Conservation (phyloP, 2,329 filamentous ascomycete genomes). For the Hypomyces rosellus region DNA sequence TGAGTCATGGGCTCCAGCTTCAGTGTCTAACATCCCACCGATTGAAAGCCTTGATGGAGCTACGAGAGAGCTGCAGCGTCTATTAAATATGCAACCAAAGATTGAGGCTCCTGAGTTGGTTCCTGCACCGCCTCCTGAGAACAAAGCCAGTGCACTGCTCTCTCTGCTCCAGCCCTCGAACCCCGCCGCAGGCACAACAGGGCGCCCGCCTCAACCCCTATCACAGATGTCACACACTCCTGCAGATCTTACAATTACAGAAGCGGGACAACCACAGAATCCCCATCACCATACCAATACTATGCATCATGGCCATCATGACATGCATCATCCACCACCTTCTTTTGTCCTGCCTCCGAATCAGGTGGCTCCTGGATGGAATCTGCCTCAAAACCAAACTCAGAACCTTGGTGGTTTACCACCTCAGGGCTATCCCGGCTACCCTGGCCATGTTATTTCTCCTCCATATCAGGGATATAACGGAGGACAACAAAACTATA, state of each 20-base stretch:
- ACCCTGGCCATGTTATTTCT: not conserved
- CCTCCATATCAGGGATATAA: constrained; percentile 6
- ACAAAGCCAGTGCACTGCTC: constrained; percentile 47
- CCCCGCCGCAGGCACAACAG: constrained; percentile 9
- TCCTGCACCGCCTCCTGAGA: constrained; percentile 23
- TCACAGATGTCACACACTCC: constrained; percentile 42
- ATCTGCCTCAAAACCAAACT: constrained; percentile 10
- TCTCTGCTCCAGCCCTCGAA: constrained; percentile 43
- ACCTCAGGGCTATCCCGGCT: constrained; percentile 7
- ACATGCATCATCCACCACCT: constrained; percentile 25
- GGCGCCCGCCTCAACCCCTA: constrained; percentile 13
- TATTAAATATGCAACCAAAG: constrained; percentile 50
- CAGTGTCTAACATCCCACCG: constrained; percentile 28
- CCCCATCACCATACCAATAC: constrained; percentile 49
- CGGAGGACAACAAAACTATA: constrained; percentile 19
- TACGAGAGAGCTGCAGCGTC: constrained; percentile 45
- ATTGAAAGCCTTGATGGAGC: constrained; percentile 45
- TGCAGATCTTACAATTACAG: constrained; percentile 22
- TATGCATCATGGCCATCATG: constrained; percentile 35
- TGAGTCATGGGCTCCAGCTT: constrained; percentile 40
- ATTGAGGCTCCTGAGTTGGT: constrained; percentile 41
- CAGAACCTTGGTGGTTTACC: constrained; percentile 12
- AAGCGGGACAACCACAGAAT: constrained; percentile 47
- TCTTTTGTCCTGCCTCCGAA: constrained; percentile 22
- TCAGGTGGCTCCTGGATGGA: constrained; percentile 10